A percentile compares a stretch with the other conserved stretches of the same genome.
phyloP scores from a whole-genome alignment of 2,329 filamentous ascomycete genomes.

The Aspergillus neotritici region DNA sequence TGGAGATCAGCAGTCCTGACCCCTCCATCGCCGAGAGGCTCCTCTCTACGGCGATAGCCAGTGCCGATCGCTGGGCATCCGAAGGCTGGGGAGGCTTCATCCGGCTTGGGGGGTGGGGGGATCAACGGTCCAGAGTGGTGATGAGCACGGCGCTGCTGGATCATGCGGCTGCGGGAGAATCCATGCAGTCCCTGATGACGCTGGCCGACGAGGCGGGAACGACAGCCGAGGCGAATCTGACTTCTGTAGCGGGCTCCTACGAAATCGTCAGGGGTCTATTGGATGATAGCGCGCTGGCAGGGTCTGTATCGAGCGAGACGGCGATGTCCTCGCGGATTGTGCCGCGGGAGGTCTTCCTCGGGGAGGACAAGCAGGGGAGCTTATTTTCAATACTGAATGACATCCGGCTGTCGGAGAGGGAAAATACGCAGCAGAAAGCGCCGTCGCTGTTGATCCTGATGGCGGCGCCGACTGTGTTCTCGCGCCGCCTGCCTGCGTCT shows the following conservation, averaged over 20 bases:
- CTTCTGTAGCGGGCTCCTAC: background rate
- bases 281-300: too few relatives aligned
- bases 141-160: slow-evolving; percentile 12
- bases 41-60: slow-evolving; percentile 9
- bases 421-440: background rate
- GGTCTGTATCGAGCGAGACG: background rate
- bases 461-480: slow-evolving; percentile 5
- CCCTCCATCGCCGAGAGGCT: background rate
- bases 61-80: slow-evolving; percentile 14
- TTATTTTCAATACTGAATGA: slow-evolving; percentile 5
- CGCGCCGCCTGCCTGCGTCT: slow-evolving; percentile 3
- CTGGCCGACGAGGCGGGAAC: slow-evolving; percentile 2
- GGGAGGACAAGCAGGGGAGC: slow-evolving; percentile 4
- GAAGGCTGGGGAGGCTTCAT: slow-evolving; percentile 19
- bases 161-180: slow-evolving; percentile 5
- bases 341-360: slow-evolving; percentile 2
- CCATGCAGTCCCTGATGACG: slow-evolving; percentile 8
- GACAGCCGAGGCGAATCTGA: slow-evolving; percentile 1
- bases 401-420: background rate
- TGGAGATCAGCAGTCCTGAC: slow-evolving; percentile 1
- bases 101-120: background rate
- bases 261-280: background rate
- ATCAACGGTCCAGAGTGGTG: slow-evolving; percentile 1
- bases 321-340: slow-evolving; percentile 9
- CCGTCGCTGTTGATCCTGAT: slow-evolving; percentile 4